phyloP scores from a whole-genome alignment of 2,329 filamentous ascomycete species.

The Beauveria bassiana region DNA sequence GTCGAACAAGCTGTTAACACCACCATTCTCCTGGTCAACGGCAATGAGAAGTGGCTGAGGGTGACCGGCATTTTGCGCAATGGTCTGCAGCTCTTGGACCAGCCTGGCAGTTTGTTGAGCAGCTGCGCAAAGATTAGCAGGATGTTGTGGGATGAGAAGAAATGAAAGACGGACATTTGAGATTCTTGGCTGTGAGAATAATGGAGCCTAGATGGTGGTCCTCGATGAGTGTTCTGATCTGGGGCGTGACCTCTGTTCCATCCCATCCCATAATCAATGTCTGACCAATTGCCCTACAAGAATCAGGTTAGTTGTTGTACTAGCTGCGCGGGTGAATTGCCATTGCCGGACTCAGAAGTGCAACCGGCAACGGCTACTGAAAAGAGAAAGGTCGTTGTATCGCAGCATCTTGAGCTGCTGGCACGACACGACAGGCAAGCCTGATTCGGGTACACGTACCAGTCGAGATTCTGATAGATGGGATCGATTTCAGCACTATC shows the following conservation, averaged over 20 bases:
- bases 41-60: constrained; percentile 83
- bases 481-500: constrained; percentile 39
- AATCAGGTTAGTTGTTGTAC: background rate
- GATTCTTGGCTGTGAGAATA: constrained; percentile 73
- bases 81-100: constrained; percentile 85
- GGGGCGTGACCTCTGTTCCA: constrained; percentile 73
- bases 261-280: constrained; percentile 81
- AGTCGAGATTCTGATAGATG: constrained; percentile 70
- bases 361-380: background rate
- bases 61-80: constrained; percentile 85
- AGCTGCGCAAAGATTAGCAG: constrained; percentile 45
- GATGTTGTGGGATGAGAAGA: constrained; percentile 10
- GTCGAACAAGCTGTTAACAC: constrained; percentile 93
- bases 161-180: constrained; percentile 56
- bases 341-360: background rate
- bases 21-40: constrained; percentile 95
- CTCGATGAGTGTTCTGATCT: constrained; percentile 73
- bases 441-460: constrained; percentile 42
- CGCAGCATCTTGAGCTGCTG: background rate
- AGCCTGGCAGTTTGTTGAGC: constrained; percentile 83
- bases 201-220: constrained; percentile 85
- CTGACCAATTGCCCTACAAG: constrained; percentile 60
- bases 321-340: background rate
- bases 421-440: background rate
- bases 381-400: background rate